Evolutionary conservation across 2,329 filamentous ascomycete genomes (phyloP).

Genomic region (Sporothrix brunneoviolacea): DNA sequence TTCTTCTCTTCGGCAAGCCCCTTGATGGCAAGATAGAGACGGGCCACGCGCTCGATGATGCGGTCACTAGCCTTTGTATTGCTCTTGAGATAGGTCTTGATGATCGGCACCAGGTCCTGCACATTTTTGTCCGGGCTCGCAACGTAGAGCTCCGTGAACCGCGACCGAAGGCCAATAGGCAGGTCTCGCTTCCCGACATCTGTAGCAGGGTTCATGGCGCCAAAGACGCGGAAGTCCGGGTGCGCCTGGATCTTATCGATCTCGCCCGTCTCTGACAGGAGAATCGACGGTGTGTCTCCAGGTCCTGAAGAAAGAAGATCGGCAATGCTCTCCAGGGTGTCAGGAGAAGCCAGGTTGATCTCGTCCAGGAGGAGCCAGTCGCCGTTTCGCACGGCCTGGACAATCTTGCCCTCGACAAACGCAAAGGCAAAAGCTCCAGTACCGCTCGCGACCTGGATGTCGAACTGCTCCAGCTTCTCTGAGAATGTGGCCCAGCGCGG

Average conservation of each 20-base stretch:
- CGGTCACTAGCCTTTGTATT: conserved; percentile 65
- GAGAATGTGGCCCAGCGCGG: conserved; percentile 77
- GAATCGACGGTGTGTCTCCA: conserved; percentile 67
- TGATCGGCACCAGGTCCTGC: conserved; percentile 80
- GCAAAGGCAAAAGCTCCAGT: conserved; percentile 81
- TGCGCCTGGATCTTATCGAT: conserved; percentile 86
- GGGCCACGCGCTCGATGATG: conserved; percentile 72
- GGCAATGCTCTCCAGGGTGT: conserved; percentile 88
- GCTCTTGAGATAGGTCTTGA: conserved; percentile 77
- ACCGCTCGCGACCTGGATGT: conserved; percentile 67
- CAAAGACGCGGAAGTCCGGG: conserved; percentile 90
- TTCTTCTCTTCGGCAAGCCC: conserved; percentile 71
- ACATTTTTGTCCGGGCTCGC: conserved; percentile 80
- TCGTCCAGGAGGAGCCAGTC: conserved; percentile 97
- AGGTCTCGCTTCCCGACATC: conserved; percentile 95
- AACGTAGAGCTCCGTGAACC: conserved; percentile 95
- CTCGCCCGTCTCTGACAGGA: conserved; percentile 89
- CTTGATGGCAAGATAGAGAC: conserved; percentile 84
- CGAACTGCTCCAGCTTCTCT: conserved; percentile 66
- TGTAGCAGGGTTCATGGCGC: conserved; percentile 97
- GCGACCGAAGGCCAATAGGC: conserved; percentile 76
- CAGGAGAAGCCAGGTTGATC: conserved; percentile 90
- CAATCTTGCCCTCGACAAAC: conserved; percentile 91
- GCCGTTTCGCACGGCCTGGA: conserved; percentile 91
- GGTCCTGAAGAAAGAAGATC: conserved; percentile 73